Evolutionary conservation across 768 basidiomycete species (phyloP).

Genomic region (Collybiopsis confluens): DNA sequence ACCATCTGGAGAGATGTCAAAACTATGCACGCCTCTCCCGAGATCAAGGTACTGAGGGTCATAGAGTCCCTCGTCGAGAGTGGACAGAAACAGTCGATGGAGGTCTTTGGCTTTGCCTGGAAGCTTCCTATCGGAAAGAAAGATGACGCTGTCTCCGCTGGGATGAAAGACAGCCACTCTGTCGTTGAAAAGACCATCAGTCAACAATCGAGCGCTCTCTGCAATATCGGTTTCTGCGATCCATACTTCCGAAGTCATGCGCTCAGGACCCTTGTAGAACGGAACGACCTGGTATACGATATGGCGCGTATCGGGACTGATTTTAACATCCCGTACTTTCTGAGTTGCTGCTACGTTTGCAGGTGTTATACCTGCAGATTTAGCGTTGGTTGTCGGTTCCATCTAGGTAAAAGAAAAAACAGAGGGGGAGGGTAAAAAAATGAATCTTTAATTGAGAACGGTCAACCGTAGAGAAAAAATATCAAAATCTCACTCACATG

Average conservation of each 20-base stretch:
- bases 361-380: slow-evolving; percentile 9
- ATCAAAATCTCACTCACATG: no score
- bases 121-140: slow-evolving; percentile 25
- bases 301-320: slow-evolving; percentile 25
- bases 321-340: slow-evolving; percentile 30
- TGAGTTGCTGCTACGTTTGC: slow-evolving; percentile 22
- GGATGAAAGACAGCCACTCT: slow-evolving; percentile 28
- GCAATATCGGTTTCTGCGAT: slow-evolving; percentile 23
- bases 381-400: neutral
- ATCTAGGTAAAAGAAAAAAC: neutral
- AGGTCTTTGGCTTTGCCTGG: slow-evolving; percentile 23
- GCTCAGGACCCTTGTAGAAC: slow-evolving; percentile 22
- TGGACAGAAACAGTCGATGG: slow-evolving; percentile 15
- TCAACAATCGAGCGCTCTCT: slow-evolving; percentile 23
- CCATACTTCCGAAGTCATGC: slow-evolving; percentile 25
- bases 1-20: slow-evolving; percentile 29
- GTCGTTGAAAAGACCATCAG: slow-evolving; percentile 24
- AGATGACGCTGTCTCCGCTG: slow-evolving; percentile 22
- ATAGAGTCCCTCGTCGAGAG: no score
- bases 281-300: slow-evolving; percentile 29
- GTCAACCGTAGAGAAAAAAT: no score
- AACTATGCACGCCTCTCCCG: slow-evolving; percentile 21
- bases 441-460: no score
- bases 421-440: no score
- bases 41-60: slow-evolving; percentile 5